Base-by-base conservation (phyloP, 257 asterid genomes). In the Plectranthus barbatus region DNA sequence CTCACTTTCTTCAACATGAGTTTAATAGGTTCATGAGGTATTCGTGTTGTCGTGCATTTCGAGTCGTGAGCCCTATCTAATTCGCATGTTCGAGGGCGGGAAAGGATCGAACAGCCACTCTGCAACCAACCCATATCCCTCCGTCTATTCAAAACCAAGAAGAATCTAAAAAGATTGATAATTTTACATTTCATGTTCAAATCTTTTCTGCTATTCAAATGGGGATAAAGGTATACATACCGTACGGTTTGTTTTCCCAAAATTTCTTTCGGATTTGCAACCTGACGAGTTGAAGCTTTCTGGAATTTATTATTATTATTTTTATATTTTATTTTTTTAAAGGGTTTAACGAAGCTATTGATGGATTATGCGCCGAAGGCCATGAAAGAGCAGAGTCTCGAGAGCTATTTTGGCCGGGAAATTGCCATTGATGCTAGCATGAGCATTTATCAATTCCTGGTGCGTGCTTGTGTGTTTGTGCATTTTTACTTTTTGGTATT, bases 381-480 rank as follows among this genome's bases (percentile, higher is more conserved):
- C 21, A 77, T 85, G 83, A 85, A 80, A 40, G 92, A 80, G 79
- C 90, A 84, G 81, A 83, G 77, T 72, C 80, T 90, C 55, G 92
- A 90, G 60, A 87, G 87, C 82, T 90, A 80, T 71, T 87, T 83
- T 52, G 95, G 97, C 55, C 87, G 97, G 9, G 86, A 84, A 82
- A 85, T 90, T 39, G 97, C 97, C 63, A 79, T 90, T 58, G 97
- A 90, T 42, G 97, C 95, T 45, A 87, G 95, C 84, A 81, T 83
- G 94, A 80, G 95, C 92, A 80, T 90, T 70, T 90, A 90, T 62
- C 95, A 87, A 49, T 90, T 86, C 74, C 92, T 90, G 54, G 73
- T 60, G 20, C 50, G 2, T 41, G 12, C 9, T 0, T 41, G 7
- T 12, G 18, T 11, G 3, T 47, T 0, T 47, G 12, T 9, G 7